A percentile compares a stretch with the other conserved stretches of the same genome.
phyloP scores from a whole-genome alignment of 148 eudicot genomes.

The Vaccinium corymbosum region DNA sequence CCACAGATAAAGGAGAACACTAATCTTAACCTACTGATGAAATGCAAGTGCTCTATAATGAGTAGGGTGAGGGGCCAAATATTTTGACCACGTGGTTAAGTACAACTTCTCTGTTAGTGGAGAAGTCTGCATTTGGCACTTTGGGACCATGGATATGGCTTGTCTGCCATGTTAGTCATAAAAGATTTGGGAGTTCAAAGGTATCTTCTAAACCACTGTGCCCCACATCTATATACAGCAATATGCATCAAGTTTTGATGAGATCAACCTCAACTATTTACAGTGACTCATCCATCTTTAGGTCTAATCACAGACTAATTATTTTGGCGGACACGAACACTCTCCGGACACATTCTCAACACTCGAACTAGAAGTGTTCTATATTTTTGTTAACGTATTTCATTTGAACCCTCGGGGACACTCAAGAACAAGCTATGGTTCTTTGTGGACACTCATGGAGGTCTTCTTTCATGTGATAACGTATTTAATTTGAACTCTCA shows the following conservation, averaged over 20 bases:
- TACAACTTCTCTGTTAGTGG: neutral
- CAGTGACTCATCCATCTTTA: neutral
- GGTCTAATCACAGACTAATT: neutral
- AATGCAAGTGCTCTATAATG: neutral
- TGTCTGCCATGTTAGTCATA: constrained; percentile 8
- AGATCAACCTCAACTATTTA: neutral
- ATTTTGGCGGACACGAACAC: neutral
- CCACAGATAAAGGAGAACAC: neutral
- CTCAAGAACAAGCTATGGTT: neutral
- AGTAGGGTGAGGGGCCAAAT: neutral
- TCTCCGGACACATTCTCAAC: neutral
- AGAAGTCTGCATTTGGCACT: neutral
- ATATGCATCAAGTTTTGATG: neutral
- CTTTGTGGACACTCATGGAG: neutral
- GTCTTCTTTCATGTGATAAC: neutral
- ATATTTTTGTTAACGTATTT: neutral
- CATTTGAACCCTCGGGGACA: neutral
- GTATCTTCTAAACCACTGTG: neutral
- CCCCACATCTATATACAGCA: neutral
- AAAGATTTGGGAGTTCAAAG: neutral
- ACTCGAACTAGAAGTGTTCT: neutral
- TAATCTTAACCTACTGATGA: neutral
- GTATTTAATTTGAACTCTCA: too few species aligned
- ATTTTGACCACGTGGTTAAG: neutral
- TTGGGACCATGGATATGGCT: neutral